Conservation (phyloP, 179 eudicot genomes). For the Spergularia azorica region DNA sequence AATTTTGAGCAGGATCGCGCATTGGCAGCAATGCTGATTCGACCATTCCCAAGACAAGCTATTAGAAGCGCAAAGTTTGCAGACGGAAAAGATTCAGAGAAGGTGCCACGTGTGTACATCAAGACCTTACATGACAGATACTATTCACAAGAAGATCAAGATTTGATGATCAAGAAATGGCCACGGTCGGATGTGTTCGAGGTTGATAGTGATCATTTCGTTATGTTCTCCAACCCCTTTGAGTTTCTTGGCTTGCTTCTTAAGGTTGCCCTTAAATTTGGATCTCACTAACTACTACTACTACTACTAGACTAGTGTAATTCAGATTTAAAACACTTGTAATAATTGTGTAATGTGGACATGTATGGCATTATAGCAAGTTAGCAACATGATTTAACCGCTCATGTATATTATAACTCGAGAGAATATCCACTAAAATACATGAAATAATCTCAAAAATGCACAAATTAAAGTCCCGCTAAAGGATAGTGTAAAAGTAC, state of each 20-base stretch:
- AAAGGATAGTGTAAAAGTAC: too few species aligned
- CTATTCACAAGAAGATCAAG: conserved; percentile 30
- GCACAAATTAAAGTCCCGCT: too few species aligned
- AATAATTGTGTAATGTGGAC: too few species aligned
- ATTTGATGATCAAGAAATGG: conserved; percentile 39
- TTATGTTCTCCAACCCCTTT: conserved; percentile 38
- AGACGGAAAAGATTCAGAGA: conserved; percentile 27
- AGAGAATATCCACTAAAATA: too few species aligned
- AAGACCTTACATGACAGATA: conserved; percentile 36
- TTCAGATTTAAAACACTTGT: too few species aligned
- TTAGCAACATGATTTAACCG: too few species aligned
- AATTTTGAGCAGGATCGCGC: conserved; percentile 53
- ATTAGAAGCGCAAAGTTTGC: conserved; percentile 36
- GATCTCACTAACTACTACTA: not conserved
- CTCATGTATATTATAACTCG: too few species aligned
- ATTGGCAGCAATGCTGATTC: conserved; percentile 59
- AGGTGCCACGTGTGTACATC: conserved; percentile 43
- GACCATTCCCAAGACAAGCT: conserved; percentile 62
- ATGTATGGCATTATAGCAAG: too few species aligned
- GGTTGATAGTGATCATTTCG: conserved; percentile 42
- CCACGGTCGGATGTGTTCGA: conserved; percentile 37
- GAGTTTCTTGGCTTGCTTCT: conserved; percentile 29
- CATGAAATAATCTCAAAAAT: too few species aligned
- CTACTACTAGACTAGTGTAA: too few species aligned
- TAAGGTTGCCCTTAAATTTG: not conserved